Percentiles rank a stretch among this genome's conserved stretches.
phyloP scores from a whole-genome alignment of 768 basidiomycete species.

The Tephrocybe sp. region DNA sequence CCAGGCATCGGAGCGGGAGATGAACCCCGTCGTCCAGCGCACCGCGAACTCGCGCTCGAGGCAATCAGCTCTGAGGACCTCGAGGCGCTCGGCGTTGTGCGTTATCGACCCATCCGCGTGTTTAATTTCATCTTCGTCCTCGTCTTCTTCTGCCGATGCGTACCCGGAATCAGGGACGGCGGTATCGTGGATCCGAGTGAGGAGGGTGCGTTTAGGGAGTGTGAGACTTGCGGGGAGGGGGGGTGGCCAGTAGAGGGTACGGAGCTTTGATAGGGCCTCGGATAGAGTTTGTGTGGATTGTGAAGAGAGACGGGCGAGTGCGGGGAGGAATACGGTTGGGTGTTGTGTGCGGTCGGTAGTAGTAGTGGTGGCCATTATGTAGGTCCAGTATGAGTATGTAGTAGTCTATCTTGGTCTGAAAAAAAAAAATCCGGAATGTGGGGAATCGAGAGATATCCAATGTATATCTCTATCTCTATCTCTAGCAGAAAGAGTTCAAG shows the following conservation, averaged over 20 bases:
- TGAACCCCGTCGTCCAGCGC: slow-evolving; percentile 72
- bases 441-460: no score
- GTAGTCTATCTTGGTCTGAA: slow-evolving; percentile 1
- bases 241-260: slow-evolving; percentile 49
- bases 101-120: no score
- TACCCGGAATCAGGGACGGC: slow-evolving; percentile 73
- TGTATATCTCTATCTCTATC: no score
- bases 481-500: no score
- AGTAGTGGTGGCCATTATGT: slow-evolving; percentile 14
- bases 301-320: slow-evolving; percentile 40
- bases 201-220: slow-evolving; percentile 23
- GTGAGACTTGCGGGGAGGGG: slow-evolving; percentile 25
- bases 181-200: slow-evolving; percentile 34
- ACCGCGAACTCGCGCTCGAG: slow-evolving; percentile 69
- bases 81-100: slow-evolving; percentile 18
- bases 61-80: slow-evolving; percentile 55
- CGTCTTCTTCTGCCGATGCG: slow-evolving; percentile 68
- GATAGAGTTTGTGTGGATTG: slow-evolving; percentile 33
- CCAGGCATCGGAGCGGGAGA: slow-evolving; percentile 60
- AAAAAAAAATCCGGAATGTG: no score
- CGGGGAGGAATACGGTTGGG: slow-evolving; percentile 48
- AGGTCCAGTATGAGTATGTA: slow-evolving; percentile 12
- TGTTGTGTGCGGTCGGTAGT: slow-evolving; percentile 9
- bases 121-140: slow-evolving; percentile 34
- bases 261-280: slow-evolving; percentile 41